These are phyloP conservation scores for Fusarium sp. DNA, from an alignment of 2,329 filamentous ascomycete species.

Conservation along the genomic window DNA sequence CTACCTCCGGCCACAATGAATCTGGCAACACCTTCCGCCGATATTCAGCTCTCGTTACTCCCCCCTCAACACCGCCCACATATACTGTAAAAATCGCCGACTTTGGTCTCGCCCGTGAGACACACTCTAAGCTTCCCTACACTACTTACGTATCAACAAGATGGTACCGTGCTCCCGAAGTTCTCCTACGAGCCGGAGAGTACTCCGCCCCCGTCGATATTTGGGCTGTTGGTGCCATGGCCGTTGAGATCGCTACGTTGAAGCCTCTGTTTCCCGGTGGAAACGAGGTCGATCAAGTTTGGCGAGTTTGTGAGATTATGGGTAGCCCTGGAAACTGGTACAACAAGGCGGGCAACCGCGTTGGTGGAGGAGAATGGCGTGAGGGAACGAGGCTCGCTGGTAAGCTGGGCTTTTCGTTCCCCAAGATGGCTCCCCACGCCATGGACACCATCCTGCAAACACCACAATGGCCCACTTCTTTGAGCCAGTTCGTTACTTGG, in stretches of 20 bases:
- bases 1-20: constrained; percentile 87
- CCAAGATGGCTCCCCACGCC: constrained; percentile 97
- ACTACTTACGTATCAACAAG: constrained; percentile 98
- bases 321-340: constrained; percentile 98
- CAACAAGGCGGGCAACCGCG: constrained; percentile 86
- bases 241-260: constrained; percentile 94
- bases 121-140: constrained; percentile 94
- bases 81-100: constrained; percentile 99
- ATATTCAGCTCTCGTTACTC: constrained; percentile 93
- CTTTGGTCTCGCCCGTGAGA: constrained; percentile 97
- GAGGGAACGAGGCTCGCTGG: constrained; percentile 92
- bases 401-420: constrained; percentile 98
- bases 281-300: constrained; percentile 99
- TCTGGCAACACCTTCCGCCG: constrained; percentile 87
- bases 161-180: constrained; percentile 98
- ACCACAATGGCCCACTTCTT: constrained; percentile 89
- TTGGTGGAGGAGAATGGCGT: constrained; percentile 97
- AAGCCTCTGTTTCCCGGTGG: constrained; percentile 97
- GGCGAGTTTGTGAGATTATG: constrained; percentile 99
- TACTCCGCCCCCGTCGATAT: constrained; percentile 99
- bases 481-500: constrained; percentile 96
- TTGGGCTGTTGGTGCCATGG: constrained; percentile 98
- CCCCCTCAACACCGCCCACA: constrained; percentile 90
- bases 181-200: constrained; percentile 91
- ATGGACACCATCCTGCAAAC: constrained; percentile 93